Evolutionary conservation across 345 rosid species (phyloP).

Genomic region (Camelina sativa): DNA sequence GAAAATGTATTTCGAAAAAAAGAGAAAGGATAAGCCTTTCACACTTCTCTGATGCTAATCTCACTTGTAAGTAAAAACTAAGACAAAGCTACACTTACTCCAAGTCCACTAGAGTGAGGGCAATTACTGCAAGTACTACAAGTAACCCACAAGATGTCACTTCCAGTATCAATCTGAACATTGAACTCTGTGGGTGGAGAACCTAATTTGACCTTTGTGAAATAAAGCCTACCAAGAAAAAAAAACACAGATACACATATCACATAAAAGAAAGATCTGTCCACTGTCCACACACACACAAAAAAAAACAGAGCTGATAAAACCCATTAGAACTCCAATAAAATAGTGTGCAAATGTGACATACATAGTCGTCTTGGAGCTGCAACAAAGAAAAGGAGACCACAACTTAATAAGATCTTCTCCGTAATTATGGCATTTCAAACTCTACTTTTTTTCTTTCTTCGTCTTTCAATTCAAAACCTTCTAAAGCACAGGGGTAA

Average conservation of each 20-base stretch:
- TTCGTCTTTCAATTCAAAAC: not conserved
- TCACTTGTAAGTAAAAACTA: slow-evolving; percentile 17
- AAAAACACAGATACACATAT: slow-evolving; percentile 29
- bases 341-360: slow-evolving; percentile 43
- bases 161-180: slow-evolving; percentile 99
- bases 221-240: slow-evolving; percentile 73
- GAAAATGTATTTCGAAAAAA: slow-evolving; percentile 28
- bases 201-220: slow-evolving; percentile 91
- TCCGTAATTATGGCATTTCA: slow-evolving; percentile 4
- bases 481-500: not conserved
- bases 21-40: slow-evolving; percentile 20
- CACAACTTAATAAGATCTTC: slow-evolving; percentile 28
- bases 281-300: not conserved
- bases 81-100: slow-evolving; percentile 55
- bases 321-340: slow-evolving; percentile 40
- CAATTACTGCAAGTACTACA: slow-evolving; percentile 84
- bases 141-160: slow-evolving; percentile 90
- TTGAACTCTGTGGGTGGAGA: slow-evolving; percentile 95
- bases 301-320: not conserved
- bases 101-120: slow-evolving; percentile 88
- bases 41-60: slow-evolving; percentile 17
- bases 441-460: not conserved
- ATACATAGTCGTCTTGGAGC: slow-evolving; percentile 48
- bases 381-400: slow-evolving; percentile 42
- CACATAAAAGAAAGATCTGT: slow-evolving; percentile 16